Evolutionary conservation across 169 alveolate species (phyloP).

Genomic region (Miamiensis avidus): DNA sequence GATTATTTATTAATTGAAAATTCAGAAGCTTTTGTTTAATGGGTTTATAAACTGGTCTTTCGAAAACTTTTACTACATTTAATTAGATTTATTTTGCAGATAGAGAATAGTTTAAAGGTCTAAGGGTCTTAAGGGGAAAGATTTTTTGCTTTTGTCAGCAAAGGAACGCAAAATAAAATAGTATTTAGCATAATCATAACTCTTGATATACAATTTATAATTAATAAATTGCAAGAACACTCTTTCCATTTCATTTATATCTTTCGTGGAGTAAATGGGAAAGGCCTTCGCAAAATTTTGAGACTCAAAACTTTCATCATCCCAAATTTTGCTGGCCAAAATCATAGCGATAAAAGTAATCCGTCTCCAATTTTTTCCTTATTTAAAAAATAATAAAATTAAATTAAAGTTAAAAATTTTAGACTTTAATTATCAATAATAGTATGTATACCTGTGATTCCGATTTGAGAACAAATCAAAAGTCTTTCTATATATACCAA

Average conservation of each 20-base stretch:
- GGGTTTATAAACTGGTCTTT: conserved; percentile 29
- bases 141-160: conserved; percentile 43
- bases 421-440: too few relatives aligned
- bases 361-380: conserved; percentile 80
- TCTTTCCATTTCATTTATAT: conserved; percentile 80
- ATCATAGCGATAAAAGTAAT: conserved; percentile 71
- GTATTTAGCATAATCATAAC: conserved; percentile 83
- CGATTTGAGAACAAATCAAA: conserved; percentile 67
- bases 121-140: conserved; percentile 55
- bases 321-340: conserved; percentile 86
- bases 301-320: conserved; percentile 88
- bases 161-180: conserved; percentile 75
- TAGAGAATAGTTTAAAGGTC: conserved; percentile 46
- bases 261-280: conserved; percentile 70
- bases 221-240: conserved; percentile 71
- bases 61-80: neutral
- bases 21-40: conserved; percentile 40
- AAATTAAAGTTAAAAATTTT: too few relatives aligned
- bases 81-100: conserved; percentile 24
- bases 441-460: conserved; percentile 37
- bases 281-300: conserved; percentile 85
- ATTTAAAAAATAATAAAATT: too few relatives aligned
- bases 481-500: conserved; percentile 86
- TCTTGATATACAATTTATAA: conserved; percentile 70
- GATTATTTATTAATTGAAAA: neutral